A percentile compares a stretch with the other conserved stretches of the same genome.
These are phyloP conservation scores for Eimeria maxima DNA, from an alignment of 169 alveolate species.

Conservation along the genomic window DNA sequence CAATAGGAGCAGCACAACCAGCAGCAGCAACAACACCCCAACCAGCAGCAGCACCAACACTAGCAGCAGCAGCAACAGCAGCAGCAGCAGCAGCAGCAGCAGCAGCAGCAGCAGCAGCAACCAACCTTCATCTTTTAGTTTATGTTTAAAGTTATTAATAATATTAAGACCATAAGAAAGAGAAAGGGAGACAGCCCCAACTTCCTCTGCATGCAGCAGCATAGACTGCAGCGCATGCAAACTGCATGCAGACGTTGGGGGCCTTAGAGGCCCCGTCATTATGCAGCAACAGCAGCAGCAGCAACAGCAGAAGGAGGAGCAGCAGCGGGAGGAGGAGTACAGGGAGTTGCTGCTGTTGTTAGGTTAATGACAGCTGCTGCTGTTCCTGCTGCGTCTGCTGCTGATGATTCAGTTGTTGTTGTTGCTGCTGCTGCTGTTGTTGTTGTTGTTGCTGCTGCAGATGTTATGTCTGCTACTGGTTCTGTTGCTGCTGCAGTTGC, in stretches of 20 bases:
- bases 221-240: not conserved
- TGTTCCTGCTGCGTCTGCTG: too few species aligned
- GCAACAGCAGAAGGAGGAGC: conserved; percentile 10
- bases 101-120: conserved; percentile 60
- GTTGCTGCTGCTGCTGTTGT: conserved; percentile 6
- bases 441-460: not conserved
- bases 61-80: conserved; percentile 60
- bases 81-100: conserved; percentile 50
- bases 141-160: not conserved
- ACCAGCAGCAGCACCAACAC: not conserved
- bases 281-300: not conserved
- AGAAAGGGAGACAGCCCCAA: not conserved
- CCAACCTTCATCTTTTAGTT: conserved; percentile 19
- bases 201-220: conserved; percentile 12
- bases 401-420: not conserved
- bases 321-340: too few species aligned
- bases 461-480: not conserved
- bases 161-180: not conserved
- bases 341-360: too few species aligned
- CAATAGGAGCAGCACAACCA: too few species aligned
- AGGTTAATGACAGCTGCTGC: too few species aligned
- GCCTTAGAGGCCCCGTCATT: conserved; percentile 24
- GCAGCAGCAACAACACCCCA: too few species aligned
- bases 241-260: not conserved
- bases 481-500: not conserved